A percentile compares a stretch with the other conserved stretches of the same genome.
These are phyloP conservation scores for Clarireedia sp. DNA, from an alignment of 2,329 filamentous ascomycete genomes.

Conservation along the genomic window DNA sequence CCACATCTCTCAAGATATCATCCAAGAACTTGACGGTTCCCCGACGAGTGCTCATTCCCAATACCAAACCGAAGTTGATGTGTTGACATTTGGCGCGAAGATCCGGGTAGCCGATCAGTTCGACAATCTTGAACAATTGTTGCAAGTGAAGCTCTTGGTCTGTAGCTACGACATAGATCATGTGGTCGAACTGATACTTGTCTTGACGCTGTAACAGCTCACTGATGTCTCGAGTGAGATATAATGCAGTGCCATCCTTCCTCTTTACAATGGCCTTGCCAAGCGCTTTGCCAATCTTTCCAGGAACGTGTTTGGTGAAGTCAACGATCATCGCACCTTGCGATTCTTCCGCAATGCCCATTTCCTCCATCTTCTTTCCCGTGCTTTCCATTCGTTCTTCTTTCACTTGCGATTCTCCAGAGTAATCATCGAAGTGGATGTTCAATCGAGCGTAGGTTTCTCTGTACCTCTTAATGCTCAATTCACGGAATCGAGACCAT, in stretches of 20 bases:
- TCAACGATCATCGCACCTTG: constrained; percentile 67
- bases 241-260: constrained; percentile 67
- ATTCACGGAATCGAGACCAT: constrained; percentile 59
- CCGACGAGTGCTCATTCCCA: constrained; percentile 63
- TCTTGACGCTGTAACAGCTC: constrained; percentile 60
- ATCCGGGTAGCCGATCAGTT: constrained; percentile 61
- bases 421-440: constrained; percentile 63
- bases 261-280: constrained; percentile 66
- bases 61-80: constrained; percentile 67
- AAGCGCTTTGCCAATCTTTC: constrained; percentile 60
- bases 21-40: constrained; percentile 67
- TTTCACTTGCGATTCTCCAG: constrained; percentile 66
- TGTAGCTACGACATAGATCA: constrained; percentile 71
- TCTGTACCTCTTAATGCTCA: constrained; percentile 60
- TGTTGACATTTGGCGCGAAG: constrained; percentile 62
- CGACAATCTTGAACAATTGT: constrained; percentile 69
- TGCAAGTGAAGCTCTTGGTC: constrained; percentile 66
- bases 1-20: constrained; percentile 70
- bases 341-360: constrained; percentile 58
- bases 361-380: constrained; percentile 54
- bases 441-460: constrained; percentile 63
- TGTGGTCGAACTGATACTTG: constrained; percentile 63
- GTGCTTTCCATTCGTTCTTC: constrained; percentile 58
- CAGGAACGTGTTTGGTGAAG: constrained; percentile 58
- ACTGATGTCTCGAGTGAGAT: constrained; percentile 71